Evolutionary conservation across 805 yeast genomes (phyloP).

Genomic region (Saturnispora silvae): DNA sequence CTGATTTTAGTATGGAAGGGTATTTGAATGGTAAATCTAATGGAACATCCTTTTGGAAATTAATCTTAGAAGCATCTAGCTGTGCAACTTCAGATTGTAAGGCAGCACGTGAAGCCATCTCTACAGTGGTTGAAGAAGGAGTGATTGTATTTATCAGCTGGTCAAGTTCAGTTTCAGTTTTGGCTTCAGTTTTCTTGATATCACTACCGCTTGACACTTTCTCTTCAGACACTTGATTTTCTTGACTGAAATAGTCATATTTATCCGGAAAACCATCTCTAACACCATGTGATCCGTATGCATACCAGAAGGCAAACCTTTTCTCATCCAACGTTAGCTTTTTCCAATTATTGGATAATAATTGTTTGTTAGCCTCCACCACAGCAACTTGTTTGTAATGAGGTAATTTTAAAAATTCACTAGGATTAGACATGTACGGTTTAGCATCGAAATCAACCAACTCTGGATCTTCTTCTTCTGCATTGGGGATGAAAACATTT

Average conservation of each 20-base stretch:
- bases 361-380: conserved; percentile 37
- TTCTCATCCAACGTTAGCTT: conserved; percentile 39
- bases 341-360: conserved; percentile 45
- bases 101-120: conserved; percentile 9
- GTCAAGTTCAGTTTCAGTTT: conserved; percentile 5
- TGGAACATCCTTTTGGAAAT: conserved; percentile 27
- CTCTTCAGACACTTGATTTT: not conserved
- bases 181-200: not conserved
- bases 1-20: conserved; percentile 27
- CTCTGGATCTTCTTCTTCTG: conserved; percentile 25
- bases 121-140: conserved; percentile 2
- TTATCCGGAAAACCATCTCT: conserved; percentile 43
- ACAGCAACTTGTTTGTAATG: conserved; percentile 47
- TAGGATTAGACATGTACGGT: conserved; percentile 24
- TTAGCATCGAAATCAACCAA: conserved; percentile 24
- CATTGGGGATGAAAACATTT: conserved; percentile 22
- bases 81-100: conserved; percentile 8
- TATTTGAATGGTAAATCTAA: conserved; percentile 49
- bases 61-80: conserved; percentile 10
- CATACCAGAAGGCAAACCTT: conserved; percentile 46
- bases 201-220: not conserved
- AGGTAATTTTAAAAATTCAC: conserved; percentile 25
- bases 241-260: conserved; percentile 24
- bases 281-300: conserved; percentile 65
- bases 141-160: conserved; percentile 11